Conservation (phyloP, 768 basidiomycete species). For the Pholiota conissans region DNA sequence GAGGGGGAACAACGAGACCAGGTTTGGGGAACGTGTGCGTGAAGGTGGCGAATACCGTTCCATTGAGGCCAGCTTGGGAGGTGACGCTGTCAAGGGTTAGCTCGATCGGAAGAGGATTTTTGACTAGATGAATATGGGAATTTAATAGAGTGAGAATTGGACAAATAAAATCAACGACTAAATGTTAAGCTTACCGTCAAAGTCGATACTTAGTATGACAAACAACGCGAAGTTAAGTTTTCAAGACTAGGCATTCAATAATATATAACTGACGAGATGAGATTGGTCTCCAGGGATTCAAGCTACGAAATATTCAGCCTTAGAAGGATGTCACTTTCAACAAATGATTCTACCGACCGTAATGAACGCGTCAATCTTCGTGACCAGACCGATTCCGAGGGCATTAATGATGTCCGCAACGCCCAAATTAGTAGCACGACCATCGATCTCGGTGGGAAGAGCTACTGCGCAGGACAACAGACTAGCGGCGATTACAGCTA, state of each 20-base stretch:
- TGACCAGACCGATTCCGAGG: conserved; percentile 39
- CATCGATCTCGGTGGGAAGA: not conserved
- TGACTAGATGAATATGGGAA: conserved; percentile 23
- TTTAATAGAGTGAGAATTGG: not conserved
- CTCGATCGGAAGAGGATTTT: conserved; percentile 45
- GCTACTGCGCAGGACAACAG: not conserved
- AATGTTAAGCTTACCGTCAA: conserved; percentile 29
- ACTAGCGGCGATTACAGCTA: conserved; percentile 1
- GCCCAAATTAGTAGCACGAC: conserved; percentile 9
- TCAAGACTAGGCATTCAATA: not conserved
- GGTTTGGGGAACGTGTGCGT: conserved; percentile 53
- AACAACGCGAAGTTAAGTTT: too few relatives aligned
- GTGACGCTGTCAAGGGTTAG: conserved; percentile 44
- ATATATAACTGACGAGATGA: conserved; percentile 20
- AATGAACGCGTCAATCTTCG: conserved; percentile 36
- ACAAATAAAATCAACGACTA: not conserved
- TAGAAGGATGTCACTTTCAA: not conserved
- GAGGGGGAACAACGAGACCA: conserved; percentile 42
- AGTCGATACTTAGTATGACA: conserved; percentile 25
- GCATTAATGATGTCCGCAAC: conserved; percentile 35
- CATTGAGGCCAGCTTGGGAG: conserved; percentile 49
- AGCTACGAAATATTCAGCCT: too few relatives aligned
- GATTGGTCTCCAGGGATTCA: conserved; percentile 34
- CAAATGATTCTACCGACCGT: conserved; percentile 31
- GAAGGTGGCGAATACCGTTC: conserved; percentile 56